These are phyloP conservation scores for Clonostachys sp. DNA, from an alignment of 2,329 filamentous ascomycete genomes.

Conservation along the genomic window DNA sequence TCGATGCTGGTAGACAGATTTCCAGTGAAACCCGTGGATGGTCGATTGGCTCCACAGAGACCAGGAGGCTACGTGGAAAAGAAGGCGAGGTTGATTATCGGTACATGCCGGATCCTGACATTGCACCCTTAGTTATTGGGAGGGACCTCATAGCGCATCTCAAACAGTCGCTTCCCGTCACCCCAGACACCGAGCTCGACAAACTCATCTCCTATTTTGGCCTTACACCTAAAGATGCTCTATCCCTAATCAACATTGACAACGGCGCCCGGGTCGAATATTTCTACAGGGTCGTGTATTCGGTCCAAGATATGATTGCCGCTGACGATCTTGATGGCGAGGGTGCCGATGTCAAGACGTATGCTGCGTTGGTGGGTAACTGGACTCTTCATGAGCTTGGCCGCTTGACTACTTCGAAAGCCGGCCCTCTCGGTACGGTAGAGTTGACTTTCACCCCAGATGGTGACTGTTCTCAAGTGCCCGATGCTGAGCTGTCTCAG, in stretches of 20 bases:
- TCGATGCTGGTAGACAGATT: constrained; percentile 71
- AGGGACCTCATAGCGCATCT: constrained; percentile 65
- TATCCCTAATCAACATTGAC: constrained; percentile 73
- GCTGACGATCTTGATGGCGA: constrained; percentile 8
- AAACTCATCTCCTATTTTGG: constrained; percentile 59
- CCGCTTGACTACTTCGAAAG: constrained; percentile 53
- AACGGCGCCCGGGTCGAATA: constrained; percentile 78
- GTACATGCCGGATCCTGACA: constrained; percentile 96
- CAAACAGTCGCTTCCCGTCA: constrained; percentile 55
- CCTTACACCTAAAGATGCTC: constrained; percentile 76
- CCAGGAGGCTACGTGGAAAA: constrained; percentile 78
- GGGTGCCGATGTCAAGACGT: constrained; percentile 13
- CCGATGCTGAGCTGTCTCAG: constrained; percentile 40
- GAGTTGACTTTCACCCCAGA: constrained; percentile 34
- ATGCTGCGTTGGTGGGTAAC: constrained; percentile 48
- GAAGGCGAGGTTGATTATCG: constrained; percentile 97
- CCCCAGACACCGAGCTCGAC: constrained; percentile 67
- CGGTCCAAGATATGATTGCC: constrained; percentile 26
- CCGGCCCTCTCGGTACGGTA: constrained; percentile 19
- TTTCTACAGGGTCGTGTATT: constrained; percentile 63
- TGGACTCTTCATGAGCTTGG: constrained; percentile 76
- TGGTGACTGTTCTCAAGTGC: constrained; percentile 41
- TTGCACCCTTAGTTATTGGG: constrained; percentile 74
- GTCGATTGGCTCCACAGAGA: constrained; percentile 80
- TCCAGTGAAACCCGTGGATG: constrained; percentile 89